Percentiles rank a stretch among this genome's conserved stretches.
Conservation (phyloP, 306 rosid genomes). For the Amphicarpaea edgeworthii region DNA sequence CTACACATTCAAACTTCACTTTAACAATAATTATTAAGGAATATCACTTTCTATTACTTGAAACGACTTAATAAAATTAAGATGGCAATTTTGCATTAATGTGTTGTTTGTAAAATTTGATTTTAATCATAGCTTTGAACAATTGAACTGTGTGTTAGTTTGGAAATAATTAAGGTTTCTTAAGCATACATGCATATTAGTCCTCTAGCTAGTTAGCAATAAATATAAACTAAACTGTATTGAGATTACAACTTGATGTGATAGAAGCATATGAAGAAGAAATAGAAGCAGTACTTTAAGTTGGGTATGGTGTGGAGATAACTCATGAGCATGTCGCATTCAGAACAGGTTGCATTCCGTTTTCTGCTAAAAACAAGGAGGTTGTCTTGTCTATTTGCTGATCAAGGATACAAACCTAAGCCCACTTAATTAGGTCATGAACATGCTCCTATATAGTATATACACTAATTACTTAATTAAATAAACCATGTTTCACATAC, state of each 20-base stretch:
- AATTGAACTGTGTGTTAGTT: not conserved
- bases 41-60: not conserved
- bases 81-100: not conserved
- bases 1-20: no score
- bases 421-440: slow-evolving; percentile 57
- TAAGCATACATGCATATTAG: not conserved
- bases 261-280: not conserved
- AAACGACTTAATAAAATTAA: not conserved
- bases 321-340: slow-evolving; percentile 36
- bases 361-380: slow-evolving; percentile 51
- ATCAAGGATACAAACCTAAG: slow-evolving; percentile 27
- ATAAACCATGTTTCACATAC: slow-evolving; percentile 8
- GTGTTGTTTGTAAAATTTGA: not conserved
- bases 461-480: slow-evolving; percentile 20
- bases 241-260: slow-evolving; percentile 1
- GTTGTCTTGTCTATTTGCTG: slow-evolving; percentile 57
- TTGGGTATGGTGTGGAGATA: slow-evolving; percentile 9
- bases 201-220: not conserved
- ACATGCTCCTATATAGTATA: slow-evolving; percentile 44
- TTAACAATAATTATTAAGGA: not conserved
- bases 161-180: not conserved
- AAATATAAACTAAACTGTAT: not conserved
- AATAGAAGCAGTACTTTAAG: slow-evolving; percentile 14
- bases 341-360: slow-evolving; percentile 51
- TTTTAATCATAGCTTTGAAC: not conserved